phyloP scores from a whole-genome alignment of 192 early-diverging fungal genomes.

The Funneliformis mosseae region DNA sequence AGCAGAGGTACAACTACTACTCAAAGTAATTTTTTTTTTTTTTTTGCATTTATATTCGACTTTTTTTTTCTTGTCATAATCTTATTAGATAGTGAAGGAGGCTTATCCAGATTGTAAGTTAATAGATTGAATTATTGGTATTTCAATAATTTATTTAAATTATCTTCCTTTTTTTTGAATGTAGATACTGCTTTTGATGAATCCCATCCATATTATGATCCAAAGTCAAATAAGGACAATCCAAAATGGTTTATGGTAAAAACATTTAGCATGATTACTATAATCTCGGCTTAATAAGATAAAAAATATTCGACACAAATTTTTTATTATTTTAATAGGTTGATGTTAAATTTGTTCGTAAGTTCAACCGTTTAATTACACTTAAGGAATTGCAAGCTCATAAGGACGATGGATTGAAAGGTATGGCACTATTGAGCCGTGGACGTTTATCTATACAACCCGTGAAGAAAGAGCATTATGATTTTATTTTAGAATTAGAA shows the following conservation, averaged over 20 bases:
- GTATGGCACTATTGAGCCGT: constrained; percentile 71
- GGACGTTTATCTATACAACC: constrained; percentile 81
- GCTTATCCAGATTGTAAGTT: constrained; percentile 65
- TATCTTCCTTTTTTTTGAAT: background rate
- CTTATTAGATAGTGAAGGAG: constrained; percentile 53
- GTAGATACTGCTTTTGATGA: constrained; percentile 68
- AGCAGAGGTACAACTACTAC: background rate
- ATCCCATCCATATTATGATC: constrained; percentile 77
- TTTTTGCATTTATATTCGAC: no score
- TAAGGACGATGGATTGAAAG: constrained; percentile 45
- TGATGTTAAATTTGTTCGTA: constrained; percentile 76
- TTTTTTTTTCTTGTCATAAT: background rate
- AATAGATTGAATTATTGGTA: background rate
- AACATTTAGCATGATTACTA: background rate
- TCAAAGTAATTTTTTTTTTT: no score
- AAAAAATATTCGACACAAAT: background rate
- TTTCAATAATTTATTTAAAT: background rate
- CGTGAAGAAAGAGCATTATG: constrained; percentile 61
- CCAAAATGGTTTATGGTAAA: constrained; percentile 85
- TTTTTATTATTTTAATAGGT: constrained; percentile 41
- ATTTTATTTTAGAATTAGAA: constrained; percentile 65
- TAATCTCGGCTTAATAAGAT: background rate
- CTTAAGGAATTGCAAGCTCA: constrained; percentile 69
- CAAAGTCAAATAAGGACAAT: constrained; percentile 62
- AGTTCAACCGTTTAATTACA: constrained; percentile 61